Evolutionary conservation across 2,329 filamentous ascomycete species (phyloP), one percentile per base, ranked within the genome.

Genomic region (Biscogniauxia sp.): DNA sequence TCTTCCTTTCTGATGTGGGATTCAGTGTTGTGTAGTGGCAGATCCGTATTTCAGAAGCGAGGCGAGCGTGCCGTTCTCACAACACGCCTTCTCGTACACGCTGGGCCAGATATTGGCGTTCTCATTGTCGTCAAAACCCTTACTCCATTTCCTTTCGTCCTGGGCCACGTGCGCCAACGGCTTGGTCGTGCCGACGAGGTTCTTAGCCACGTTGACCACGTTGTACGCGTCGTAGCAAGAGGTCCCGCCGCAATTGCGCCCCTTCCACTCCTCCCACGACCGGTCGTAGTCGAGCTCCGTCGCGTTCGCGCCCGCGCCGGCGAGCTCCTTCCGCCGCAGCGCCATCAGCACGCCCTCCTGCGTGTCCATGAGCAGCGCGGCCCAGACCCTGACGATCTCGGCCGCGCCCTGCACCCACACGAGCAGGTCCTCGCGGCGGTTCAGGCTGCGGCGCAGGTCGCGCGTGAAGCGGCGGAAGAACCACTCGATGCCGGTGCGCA

Each of bases 31-130:
- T 28, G 55, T 17, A 50, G 49, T 1, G 37, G 23, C 23, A 20
- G 53, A 52, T n/a, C 54, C 64, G 11, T 58, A 50, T 53, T 58
- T 64, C 7, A 69, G 55, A 3, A 60, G 53, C 17, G 54, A 13
- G 9, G 57, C 53, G 20, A 67, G n/a, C 8, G n/a, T 28, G 1
- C 50, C 53, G 13, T 61, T 11, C 57, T 60, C n/a, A 53, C 69
- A 69, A 54, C 67, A 71, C 17, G 64, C 66, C 50, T 64, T 56
- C 6, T 70, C 64, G 52, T 69, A 70, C 19, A 65, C 54, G 1
- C 37, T 53, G 26, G 20, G 58, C 63, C 52, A 64, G 54, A 68
- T 28, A 37, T 54, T 54, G 1, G 57, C 57, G 5, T 8, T 51
- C 20, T 37, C 55, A n/a, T 55, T 32, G 11, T 51, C 55, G 1